Evolutionary conservation across 2,329 filamentous ascomycete species (phyloP), one percentile per base, ranked within the genome.

Genomic region (Aspergillaceae sp.): DNA sequence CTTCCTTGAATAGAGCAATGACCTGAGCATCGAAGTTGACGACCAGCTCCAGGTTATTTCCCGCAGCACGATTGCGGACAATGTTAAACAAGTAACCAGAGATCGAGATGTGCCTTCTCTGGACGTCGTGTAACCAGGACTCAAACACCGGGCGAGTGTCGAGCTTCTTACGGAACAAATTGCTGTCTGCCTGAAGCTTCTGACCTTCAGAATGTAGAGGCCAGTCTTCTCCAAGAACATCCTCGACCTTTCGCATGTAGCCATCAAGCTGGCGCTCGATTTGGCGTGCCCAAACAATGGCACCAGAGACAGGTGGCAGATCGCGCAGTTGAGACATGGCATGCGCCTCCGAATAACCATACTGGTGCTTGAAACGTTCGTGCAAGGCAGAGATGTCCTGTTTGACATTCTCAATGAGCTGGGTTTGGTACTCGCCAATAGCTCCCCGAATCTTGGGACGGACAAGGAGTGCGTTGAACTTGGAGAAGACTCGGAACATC

Each of bases 401-500:
- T 66, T 97, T 97, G 59, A 99, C 92, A 57, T 94, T 95, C 59
- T 96, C 90, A 65, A 99, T 95, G 32, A 99, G 82, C 67, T 96
- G 90, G 4, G 91, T 92, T 67, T 99, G 92, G 64, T 98, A 98
- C 70, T 98, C 91, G 38, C 89, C 87, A 60, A 98, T 98, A 46
- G 92, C 94, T 55, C 94, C 90, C 54, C 92, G 84, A 70, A 99
- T 97, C 76, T 98, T 98, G n/a, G 92, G 92, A 49, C 92, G 83
- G 47, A 99, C 91, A 57, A 99, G 94, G 29, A 99, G 82, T 2
- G 92, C 92, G 64, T 99, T 99, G 78, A 99, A 99, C 65, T 97
- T 97, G 44, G 92, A 97, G 66, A 98, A 98, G 51, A 99, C 92
- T 45, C 94, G 86, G 67, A 99, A 99, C 92, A 98, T 99, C 69